Evolutionary conservation across 495 filamentous ascomycete species (phyloP), one percentile per base, ranked within the genome.

Genomic region (Neurospora sp.): DNA sequence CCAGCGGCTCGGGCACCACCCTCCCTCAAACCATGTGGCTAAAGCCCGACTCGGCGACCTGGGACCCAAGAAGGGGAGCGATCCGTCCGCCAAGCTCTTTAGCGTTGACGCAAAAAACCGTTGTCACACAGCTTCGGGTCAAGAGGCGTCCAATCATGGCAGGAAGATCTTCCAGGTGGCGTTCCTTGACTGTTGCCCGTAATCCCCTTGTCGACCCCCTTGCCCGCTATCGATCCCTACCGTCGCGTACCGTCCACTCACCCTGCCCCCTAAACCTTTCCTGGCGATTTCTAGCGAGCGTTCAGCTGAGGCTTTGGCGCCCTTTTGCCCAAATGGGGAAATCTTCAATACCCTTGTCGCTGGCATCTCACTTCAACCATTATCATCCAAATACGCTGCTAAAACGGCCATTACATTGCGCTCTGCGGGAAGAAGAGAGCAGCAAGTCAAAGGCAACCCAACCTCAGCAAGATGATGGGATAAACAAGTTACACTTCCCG

Each of bases 21-120:
- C 76, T 75, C 71, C 75, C 74, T 73, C 75, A 75, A 35, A 37
- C 73, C 73, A 76, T 80, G 79, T 81, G 79, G 80, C 79, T 80
- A 80, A 80, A 81, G 80, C 78, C 80, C 78, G 79, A 80, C 66
- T 82, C 80, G 80, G 78, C 78, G 79, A 82, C 79, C 79, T 80
- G 74, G 71, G 74, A 76, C 74, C 75, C 77, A 76, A 70, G 73
- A 77, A 80, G 72, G 73, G 79, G 75, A 78, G 75, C 74, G 76
- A 78, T 80, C 77, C 76, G 76, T 75, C 74, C 72, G 69, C 73
- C 72, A 41, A 70, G 42, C 39, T 37, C 46, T 75, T 75, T 82
- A 77, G 79, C 80, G 78, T 82, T 80, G 75, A 78, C 80, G 78
- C 79, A 79, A 81, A 81, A 79, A 81, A 78, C 80, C 78, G 78